Conservation (phyloP, 2,329 filamentous ascomycete species). For the Nemania sp. region DNA sequence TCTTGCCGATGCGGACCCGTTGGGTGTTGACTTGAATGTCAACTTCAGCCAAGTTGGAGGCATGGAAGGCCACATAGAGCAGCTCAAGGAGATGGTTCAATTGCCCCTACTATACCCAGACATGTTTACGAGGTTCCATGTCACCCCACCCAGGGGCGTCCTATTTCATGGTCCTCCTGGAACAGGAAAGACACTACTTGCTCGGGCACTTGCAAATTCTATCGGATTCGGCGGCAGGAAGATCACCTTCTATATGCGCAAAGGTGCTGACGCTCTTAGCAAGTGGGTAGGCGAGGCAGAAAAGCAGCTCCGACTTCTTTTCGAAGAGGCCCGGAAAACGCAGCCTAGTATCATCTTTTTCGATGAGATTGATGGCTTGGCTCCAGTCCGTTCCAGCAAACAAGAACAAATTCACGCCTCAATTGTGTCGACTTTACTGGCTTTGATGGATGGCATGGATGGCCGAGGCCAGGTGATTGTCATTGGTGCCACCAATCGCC, state of each 20-base stretch:
- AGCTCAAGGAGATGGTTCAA: conserved; percentile 98
- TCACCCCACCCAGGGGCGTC: conserved; percentile 92
- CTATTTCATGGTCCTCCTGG: conserved; percentile 96
- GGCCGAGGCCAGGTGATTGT: conserved; percentile 98
- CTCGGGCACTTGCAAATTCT: conserved; percentile 87
- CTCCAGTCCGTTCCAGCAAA: conserved; percentile 94
- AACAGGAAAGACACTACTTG: conserved; percentile 96
- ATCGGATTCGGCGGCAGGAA: conserved; percentile 88
- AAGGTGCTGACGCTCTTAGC: conserved; percentile 94
- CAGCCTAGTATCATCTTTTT: conserved; percentile 99
- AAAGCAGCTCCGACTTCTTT: conserved; percentile 87
- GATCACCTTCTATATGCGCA: conserved; percentile 99
- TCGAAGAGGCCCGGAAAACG: conserved; percentile 92
- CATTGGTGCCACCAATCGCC: conserved; percentile 96
- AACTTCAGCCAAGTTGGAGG: conserved; percentile 95
- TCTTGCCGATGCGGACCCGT: conserved; percentile 88
- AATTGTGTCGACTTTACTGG: conserved; percentile 91
- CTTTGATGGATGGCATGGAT: conserved; percentile 97
- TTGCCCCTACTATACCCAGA: conserved; percentile 93
- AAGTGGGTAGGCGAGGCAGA: conserved; percentile 99
- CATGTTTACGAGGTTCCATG: conserved; percentile 86
- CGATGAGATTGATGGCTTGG: conserved; percentile 96
- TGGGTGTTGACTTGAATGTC: conserved; percentile 89
- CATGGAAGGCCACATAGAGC: conserved; percentile 89
- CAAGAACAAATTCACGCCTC: conserved; percentile 99